A percentile compares a stretch with the other conserved stretches of the same genome.
These are phyloP conservation scores for Plenodomus biglobosus DNA, from an alignment of 2,329 filamentous ascomycete species.

Conservation along the genomic window DNA sequence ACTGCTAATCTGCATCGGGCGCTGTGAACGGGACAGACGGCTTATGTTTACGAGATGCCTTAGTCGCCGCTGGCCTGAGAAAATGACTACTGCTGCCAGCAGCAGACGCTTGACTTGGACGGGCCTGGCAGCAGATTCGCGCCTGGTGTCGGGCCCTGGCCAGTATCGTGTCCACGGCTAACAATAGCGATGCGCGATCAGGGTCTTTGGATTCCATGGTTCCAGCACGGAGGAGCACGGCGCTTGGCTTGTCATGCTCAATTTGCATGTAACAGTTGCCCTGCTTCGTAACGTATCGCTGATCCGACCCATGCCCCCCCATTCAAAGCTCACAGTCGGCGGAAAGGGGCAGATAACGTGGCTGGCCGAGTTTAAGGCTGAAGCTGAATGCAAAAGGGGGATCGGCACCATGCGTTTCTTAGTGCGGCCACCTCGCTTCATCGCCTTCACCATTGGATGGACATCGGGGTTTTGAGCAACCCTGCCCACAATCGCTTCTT, in stretches of 20 bases:
- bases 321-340: neutral
- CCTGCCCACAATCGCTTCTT: neutral
- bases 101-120: neutral
- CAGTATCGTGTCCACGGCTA: neutral
- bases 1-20: slow-evolving; percentile 6
- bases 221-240: no score
- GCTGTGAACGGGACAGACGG: neutral
- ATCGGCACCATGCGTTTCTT: neutral
- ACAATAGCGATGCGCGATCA: neutral
- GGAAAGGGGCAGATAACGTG: neutral
- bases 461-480: no score
- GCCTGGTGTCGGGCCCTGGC: no score
- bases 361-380: neutral
- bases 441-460: neutral
- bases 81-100: neutral
- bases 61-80: neutral
- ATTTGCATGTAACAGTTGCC: no score
- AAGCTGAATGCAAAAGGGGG: neutral
- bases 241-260: neutral
- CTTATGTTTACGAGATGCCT: neutral
- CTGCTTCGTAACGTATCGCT: neutral
- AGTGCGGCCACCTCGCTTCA: neutral
- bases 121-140: neutral
- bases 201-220: neutral
- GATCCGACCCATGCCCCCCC: neutral